phyloP scores from a whole-genome alignment of 352 stramenopile genomes.

The Pythium grandisporangium region DNA sequence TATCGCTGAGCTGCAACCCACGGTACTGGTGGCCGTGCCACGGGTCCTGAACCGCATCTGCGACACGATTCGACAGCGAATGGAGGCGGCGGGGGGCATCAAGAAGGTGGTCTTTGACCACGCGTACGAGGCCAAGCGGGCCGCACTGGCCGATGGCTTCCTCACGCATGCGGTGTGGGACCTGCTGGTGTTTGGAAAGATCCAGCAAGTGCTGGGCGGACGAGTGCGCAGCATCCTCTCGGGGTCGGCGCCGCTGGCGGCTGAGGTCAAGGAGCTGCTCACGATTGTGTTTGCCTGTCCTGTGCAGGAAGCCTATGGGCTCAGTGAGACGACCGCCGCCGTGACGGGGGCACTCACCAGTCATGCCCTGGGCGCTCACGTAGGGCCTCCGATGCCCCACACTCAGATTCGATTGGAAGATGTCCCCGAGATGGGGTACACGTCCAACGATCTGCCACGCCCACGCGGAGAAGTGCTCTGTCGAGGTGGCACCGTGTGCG shows the following conservation, averaged over 20 bases:
- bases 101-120: conserved; percentile 43
- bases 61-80: conserved; percentile 84
- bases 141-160: conserved; percentile 19
- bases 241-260: conserved; percentile 87
- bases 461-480: conserved; percentile 35
- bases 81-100: conserved; percentile 22
- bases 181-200: conserved; percentile 88
- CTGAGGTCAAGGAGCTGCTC: conserved; percentile 90
- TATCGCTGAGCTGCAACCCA: conserved; percentile 82
- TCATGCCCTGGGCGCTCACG: conserved; percentile 71
- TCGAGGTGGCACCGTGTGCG: conserved; percentile 67
- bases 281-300: conserved; percentile 83
- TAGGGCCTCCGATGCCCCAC: conserved; percentile 75
- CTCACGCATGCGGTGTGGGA: conserved; percentile 81
- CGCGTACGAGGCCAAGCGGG: conserved; percentile 26
- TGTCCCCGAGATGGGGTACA: conserved; percentile 95
- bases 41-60: conserved; percentile 95
- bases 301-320: conserved; percentile 90
- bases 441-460: conserved; percentile 41
- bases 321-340: conserved; percentile 87
- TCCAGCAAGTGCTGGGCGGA: conserved; percentile 73
- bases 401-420: conserved; percentile 88
- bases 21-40: conserved; percentile 87
- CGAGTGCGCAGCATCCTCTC: conserved; percentile 85
- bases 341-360: conserved; percentile 47